phyloP scores from a whole-genome alignment of 176 grass and related monocot species.

The Eragrostis curvula region DNA sequence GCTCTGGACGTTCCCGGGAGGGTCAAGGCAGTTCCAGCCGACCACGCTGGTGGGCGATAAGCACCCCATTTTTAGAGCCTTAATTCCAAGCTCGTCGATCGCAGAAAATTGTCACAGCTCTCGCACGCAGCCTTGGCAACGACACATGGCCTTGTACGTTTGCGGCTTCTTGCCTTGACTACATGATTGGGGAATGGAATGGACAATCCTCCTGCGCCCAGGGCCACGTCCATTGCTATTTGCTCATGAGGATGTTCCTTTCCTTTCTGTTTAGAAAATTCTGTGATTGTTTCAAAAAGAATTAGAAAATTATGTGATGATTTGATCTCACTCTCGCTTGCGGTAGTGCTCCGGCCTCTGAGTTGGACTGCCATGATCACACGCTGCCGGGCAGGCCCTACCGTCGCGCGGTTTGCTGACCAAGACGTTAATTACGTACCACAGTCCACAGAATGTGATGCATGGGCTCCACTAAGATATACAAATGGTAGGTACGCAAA shows the following conservation, averaged over 20 bases:
- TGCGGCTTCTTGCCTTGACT: slow-evolving; percentile 26
- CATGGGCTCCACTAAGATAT: slow-evolving; percentile 20
- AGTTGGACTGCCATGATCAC: slow-evolving; percentile 55
- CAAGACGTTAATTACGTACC: slow-evolving; percentile 22
- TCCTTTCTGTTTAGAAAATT: slow-evolving; percentile 47
- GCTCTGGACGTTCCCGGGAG: slow-evolving; percentile 37
- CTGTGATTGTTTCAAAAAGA: background rate
- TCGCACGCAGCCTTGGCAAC: slow-evolving; percentile 30
- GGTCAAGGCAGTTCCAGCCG: slow-evolving; percentile 46
- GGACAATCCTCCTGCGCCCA: background rate
- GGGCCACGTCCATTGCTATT: slow-evolving; percentile 19
- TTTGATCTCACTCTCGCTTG: slow-evolving; percentile 14
- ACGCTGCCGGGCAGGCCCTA: slow-evolving; percentile 29
- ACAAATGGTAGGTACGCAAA: background rate
- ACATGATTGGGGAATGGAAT: slow-evolving; percentile 54
- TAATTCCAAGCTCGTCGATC: slow-evolving; percentile 16
- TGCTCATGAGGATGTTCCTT: slow-evolving; percentile 33
- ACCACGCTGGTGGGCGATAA: slow-evolving; percentile 45
- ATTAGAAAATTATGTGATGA: slow-evolving; percentile 23
- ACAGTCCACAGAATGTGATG: slow-evolving; percentile 31
- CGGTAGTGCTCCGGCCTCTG: background rate
- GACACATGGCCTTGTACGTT: slow-evolving; percentile 50
- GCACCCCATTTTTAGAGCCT: slow-evolving; percentile 34
- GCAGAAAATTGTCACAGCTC: slow-evolving; percentile 9
- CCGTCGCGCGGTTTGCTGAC: slow-evolving; percentile 14